Evolutionary conservation across 140 eudicot genomes (phyloP).

Genomic region (Oenanthe javanica): DNA sequence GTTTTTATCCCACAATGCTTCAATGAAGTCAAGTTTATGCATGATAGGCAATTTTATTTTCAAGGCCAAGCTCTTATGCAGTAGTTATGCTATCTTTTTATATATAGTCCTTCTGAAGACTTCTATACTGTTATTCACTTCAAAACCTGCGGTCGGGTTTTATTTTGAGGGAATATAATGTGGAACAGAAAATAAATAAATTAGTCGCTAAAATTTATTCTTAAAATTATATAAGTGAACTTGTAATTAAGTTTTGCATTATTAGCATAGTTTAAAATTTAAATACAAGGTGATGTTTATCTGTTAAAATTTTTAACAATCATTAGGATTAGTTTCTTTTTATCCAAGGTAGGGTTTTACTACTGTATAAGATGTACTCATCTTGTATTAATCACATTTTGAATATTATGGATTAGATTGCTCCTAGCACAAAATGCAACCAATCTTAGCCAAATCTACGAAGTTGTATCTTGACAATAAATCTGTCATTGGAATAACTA

Average conservation of each 20-base stretch:
- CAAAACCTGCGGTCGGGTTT: background rate
- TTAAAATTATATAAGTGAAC: no score
- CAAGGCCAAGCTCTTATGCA: background rate
- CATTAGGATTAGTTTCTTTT: background rate
- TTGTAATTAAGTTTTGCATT: no score
- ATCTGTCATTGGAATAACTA: background rate
- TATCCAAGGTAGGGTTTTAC: background rate
- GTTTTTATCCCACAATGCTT: background rate
- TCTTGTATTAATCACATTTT: no score
- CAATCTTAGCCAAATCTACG: background rate
- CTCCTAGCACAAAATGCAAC: background rate
- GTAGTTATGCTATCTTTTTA: no score
- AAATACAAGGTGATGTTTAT: background rate
- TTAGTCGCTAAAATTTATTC: no score
- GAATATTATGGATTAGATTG: background rate
- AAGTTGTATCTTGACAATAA: background rate
- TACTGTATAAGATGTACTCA: no score
- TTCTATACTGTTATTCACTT: background rate
- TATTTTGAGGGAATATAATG: background rate
- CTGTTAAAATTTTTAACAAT: background rate
- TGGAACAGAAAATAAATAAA: background rate
- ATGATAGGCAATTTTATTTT: background rate
- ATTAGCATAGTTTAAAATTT: no score
- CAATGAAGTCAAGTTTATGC: background rate
- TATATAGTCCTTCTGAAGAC: background rate